These are phyloP conservation scores for Syzygium aromaticum DNA, from an alignment of 345 rosid genomes.

Conservation along the genomic window DNA sequence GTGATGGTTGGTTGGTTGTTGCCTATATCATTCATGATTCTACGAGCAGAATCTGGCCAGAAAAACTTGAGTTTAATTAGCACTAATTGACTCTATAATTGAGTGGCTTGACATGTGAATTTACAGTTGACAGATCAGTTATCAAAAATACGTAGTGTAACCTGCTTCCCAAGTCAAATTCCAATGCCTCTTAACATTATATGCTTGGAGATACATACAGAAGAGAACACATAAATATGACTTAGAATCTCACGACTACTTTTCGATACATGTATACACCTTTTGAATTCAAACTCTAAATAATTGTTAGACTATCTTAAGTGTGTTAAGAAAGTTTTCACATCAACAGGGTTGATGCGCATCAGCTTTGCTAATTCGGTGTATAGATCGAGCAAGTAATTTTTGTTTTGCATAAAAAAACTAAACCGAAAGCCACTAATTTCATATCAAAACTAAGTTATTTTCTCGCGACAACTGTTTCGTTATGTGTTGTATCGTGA, in stretches of 20 bases:
- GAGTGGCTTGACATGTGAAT: background rate
- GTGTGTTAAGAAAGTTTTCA: background rate
- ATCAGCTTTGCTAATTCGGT: background rate
- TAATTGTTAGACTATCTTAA: background rate
- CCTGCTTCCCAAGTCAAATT: background rate
- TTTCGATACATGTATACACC: background rate
- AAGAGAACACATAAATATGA: background rate
- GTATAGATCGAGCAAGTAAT: background rate
- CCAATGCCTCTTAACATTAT: background rate
- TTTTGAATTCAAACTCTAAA: background rate
- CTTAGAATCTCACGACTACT: background rate
- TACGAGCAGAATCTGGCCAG: background rate
- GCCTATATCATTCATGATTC: background rate
- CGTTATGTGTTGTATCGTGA: background rate
- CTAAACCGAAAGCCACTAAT: background rate
- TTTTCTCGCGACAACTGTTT: background rate
- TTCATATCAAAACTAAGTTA: background rate
- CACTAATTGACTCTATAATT: background rate
- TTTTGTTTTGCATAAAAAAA: background rate
- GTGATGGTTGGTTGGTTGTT: background rate
- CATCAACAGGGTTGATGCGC: background rate
- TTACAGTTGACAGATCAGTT: background rate
- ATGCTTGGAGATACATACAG: background rate
- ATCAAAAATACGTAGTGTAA: background rate
- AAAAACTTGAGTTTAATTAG: background rate